These are phyloP conservation scores for Favolaschia claudopus DNA, from an alignment of 768 basidiomycete genomes.

Conservation along the genomic window DNA sequence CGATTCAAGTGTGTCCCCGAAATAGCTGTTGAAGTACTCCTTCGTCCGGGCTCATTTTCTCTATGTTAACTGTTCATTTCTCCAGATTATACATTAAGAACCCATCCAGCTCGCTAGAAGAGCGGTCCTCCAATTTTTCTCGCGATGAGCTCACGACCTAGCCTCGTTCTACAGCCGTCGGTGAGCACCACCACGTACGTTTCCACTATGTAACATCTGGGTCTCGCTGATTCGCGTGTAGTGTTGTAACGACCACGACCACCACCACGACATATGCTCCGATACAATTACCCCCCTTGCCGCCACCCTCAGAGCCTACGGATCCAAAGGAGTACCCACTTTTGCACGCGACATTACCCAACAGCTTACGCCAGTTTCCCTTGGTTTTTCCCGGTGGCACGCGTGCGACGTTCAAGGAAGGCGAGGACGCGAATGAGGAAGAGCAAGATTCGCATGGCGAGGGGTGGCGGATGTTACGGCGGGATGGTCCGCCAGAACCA, in stretches of 20 bases:
- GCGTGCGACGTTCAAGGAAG: conserved; percentile 79
- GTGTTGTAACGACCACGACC: conserved; percentile 90
- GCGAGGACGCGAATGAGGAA: conserved; percentile 72
- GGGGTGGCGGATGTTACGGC: conserved; percentile 80
- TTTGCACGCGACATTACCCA: conserved; percentile 75
- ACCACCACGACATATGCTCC: conserved; percentile 91
- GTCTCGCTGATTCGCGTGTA: conserved; percentile 43
- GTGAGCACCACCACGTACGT: conserved; percentile 86
- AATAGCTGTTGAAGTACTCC: neutral
- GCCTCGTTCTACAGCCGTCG: conserved; percentile 78
- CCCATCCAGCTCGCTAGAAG: neutral
- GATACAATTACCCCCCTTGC: conserved; percentile 80
- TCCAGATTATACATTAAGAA: conserved; percentile 17
- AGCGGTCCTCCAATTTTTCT: neutral
- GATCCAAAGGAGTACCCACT: conserved; percentile 85
- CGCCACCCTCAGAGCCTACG: conserved; percentile 73
- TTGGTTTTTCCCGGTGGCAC: conserved; percentile 83
- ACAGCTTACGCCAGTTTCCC: conserved; percentile 76
- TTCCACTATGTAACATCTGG: conserved; percentile 16
- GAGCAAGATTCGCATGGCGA: conserved; percentile 72
- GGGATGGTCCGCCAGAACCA: conserved; percentile 64
- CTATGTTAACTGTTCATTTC: neutral
- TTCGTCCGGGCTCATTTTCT: conserved; percentile 2
- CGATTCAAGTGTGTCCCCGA: neutral
- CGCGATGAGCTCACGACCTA: conserved; percentile 74